phyloP scores from a whole-genome alignment of 2,329 filamentous ascomycete species.

The Cladosporium sp. region DNA sequence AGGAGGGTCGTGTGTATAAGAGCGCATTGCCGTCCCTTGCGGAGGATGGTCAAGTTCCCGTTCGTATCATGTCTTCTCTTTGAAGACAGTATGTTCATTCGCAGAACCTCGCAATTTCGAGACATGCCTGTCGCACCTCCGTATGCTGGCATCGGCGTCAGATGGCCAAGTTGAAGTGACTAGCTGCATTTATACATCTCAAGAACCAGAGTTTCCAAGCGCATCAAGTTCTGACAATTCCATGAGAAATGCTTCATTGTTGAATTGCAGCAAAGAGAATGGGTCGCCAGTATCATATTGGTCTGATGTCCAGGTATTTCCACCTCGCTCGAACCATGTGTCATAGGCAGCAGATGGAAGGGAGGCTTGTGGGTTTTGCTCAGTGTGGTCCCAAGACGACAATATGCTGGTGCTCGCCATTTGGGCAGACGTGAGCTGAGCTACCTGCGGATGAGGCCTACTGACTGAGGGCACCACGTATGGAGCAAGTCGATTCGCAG shows the following conservation, averaged over 20 bases:
- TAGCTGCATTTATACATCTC: background rate
- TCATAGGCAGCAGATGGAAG: too few relatives aligned
- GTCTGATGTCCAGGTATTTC: background rate
- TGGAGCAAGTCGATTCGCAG: background rate
- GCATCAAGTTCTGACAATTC: background rate
- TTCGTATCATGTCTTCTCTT: background rate
- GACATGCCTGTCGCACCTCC: too few relatives aligned
- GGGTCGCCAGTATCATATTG: background rate
- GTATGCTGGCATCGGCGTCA: too few relatives aligned
- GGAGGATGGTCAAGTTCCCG: background rate
- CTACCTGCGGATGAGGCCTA: too few relatives aligned
- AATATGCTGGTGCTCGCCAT: too few relatives aligned
- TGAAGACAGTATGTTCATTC: background rate
- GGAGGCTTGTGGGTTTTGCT: too few relatives aligned
- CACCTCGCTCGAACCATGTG: background rate
- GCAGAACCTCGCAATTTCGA: too few relatives aligned
- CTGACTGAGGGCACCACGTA: too few relatives aligned
- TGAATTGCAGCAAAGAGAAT: background rate
- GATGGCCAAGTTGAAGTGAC: too few relatives aligned
- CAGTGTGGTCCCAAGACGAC: too few relatives aligned
- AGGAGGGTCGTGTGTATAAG: conserved; percentile 46
- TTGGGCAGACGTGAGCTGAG: too few relatives aligned
- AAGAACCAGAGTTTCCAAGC: background rate
- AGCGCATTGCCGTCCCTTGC: conserved; percentile 16
- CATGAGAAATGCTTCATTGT: conserved; percentile 3